A percentile compares a stretch with the other conserved stretches of the same genome.
Conservation (phyloP, 208 protist genomes). For the Crithidia acanthocephali region DNA sequence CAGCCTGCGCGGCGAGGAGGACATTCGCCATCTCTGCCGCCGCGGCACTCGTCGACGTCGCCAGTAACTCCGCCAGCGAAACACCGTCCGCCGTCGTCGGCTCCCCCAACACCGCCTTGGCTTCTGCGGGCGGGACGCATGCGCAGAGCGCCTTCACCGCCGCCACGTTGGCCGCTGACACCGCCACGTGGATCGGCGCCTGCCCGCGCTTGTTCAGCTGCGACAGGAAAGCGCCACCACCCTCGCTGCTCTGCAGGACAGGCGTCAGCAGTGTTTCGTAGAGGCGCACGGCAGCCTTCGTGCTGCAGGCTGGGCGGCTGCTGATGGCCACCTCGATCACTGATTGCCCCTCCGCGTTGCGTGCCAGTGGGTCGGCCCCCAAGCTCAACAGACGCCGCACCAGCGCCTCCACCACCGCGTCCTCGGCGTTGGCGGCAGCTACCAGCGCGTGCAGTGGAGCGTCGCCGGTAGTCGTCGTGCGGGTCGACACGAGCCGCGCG, state of each 20-base stretch:
- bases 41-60: neutral
- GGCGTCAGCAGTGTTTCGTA: constrained; percentile 13
- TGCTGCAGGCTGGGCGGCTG: constrained; percentile 2
- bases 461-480: constrained; percentile 19
- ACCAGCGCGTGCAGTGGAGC: constrained; percentile 49
- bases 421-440: constrained; percentile 37
- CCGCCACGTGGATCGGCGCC: constrained; percentile 49
- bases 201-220: constrained; percentile 27
- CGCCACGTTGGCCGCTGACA: constrained; percentile 32
- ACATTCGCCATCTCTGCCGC: constrained; percentile 10
- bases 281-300: constrained; percentile 1
- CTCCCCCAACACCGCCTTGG: constrained; percentile 8
- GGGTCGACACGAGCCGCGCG: constrained; percentile 28
- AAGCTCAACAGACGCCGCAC: constrained; percentile 37
- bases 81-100: neutral
- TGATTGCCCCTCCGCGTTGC: constrained; percentile 9
- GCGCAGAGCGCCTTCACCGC: constrained; percentile 42
- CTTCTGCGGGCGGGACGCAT: constrained; percentile 20
- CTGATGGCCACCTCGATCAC: constrained; percentile 4
- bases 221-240: neutral
- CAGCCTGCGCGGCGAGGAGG: constrained; percentile 1
- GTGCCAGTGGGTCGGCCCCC: constrained; percentile 13
- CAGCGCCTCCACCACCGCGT: constrained; percentile 34
- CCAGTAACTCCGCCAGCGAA: constrained; percentile 13
- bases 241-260: constrained; percentile 8